Evolutionary conservation across 352 stramenopile species (phyloP), one percentile per base, ranked within the genome.

Genomic region (Globisporangium uncinulatum): DNA sequence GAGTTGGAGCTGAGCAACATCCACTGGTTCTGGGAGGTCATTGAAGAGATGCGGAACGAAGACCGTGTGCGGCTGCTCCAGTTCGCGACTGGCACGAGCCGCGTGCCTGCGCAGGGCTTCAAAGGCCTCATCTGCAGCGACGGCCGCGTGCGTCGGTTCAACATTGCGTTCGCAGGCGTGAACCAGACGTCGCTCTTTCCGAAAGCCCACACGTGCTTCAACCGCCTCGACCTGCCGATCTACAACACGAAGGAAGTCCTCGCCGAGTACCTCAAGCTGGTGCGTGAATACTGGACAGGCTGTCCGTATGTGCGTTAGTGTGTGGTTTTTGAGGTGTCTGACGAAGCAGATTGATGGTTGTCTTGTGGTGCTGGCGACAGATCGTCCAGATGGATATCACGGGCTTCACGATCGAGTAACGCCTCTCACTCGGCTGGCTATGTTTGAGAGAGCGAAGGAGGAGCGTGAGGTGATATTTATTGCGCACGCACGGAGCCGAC

Each of bases 331-430:
- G 10, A 5, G 21, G 3, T 17, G 24, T 20, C 7, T 46, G 36
- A 19, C 36, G 19, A 41, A 39, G 37, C 6, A 6, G 34, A 13
- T 11, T 19, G 17, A 7, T 47, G 19, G 1, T 24, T 34, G 13
- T 56, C 6, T 29, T 29, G 4, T 56, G 31, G 9, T 31, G 34
- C 34, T 39, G 34, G 34, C 34, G 34, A 39, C 46, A 77, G 73
- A 97, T 98, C 31, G 98, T 99, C 44, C 93, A 97, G 58, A 98
- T 98, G 94, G 94, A 98, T 62, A 89, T 96, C 59, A 98, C 94
- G 9, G 94, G 96, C 34, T 98, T 99, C 69, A 91, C 79, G 21
- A 88, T 89, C 60, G 83, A 92, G 66, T 90, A 76, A 71, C 24
- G 24, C 24, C 24, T 29, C 24, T 29, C 4, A 29, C 4, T 29